These are phyloP conservation scores for Nemophila menziesii DNA, from an alignment of 257 asterid species.

Conservation along the genomic window DNA sequence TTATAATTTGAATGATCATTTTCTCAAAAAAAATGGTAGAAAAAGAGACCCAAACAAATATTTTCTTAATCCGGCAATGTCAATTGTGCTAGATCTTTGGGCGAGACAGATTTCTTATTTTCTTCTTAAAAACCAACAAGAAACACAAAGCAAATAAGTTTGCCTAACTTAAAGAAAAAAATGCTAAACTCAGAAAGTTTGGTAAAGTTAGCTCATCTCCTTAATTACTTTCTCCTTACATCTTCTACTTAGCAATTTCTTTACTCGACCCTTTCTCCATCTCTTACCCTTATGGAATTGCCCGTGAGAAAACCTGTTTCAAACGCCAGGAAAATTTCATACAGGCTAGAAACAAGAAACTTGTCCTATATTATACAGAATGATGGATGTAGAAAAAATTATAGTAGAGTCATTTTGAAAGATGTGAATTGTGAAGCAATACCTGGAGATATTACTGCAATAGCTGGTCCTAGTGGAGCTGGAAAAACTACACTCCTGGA, in stretches of 20 bases:
- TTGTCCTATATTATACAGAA: conserved; percentile 33
- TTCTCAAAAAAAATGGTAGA: too few relatives aligned
- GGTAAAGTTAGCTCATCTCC: conserved; percentile 73
- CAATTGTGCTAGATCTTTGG: too few relatives aligned
- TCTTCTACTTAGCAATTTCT: conserved; percentile 1
- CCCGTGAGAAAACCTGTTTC: conserved; percentile 29
- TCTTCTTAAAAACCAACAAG: too few relatives aligned
- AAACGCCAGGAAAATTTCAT: conserved; percentile 15
- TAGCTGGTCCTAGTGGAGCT: conserved; percentile 92
- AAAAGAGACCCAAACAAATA: too few relatives aligned
- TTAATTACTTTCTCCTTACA: conserved; percentile 8
- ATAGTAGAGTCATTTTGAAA: conserved; percentile 31
- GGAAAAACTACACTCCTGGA: conserved; percentile 76
- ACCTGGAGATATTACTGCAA: conserved; percentile 69
- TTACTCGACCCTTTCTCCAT: not conserved
- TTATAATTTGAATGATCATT: too few relatives aligned
- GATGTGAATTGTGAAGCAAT: conserved; percentile 50
- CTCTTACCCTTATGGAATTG: conserved; percentile 44
- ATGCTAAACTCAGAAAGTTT: conserved; percentile 24
- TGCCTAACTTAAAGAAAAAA: too few relatives aligned
- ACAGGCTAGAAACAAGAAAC: conserved; percentile 39
- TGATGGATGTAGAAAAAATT: conserved; percentile 19
- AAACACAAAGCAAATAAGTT: too few relatives aligned
- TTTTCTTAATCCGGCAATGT: too few relatives aligned
- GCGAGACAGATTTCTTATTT: too few relatives aligned